Evolutionary conservation across 202 grass and related monocot species (phyloP).

Genomic region (Panicum virgatum): DNA sequence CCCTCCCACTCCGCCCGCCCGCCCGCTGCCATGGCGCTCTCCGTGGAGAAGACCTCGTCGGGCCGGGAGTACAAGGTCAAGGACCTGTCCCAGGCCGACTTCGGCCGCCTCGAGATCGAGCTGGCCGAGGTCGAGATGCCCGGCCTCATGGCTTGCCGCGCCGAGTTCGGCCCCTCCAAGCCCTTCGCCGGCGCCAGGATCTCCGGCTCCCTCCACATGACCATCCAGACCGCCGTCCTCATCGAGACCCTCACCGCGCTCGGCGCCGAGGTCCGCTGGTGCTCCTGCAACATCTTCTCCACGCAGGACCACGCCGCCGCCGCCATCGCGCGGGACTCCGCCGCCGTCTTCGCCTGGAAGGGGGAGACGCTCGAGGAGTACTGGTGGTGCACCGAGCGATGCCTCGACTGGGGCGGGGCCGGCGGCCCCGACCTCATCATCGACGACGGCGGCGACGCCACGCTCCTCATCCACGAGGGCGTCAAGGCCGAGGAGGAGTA

Average conservation of each 20-base stretch:
- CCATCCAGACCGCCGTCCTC: conserved; percentile 94
- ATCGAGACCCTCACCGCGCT: conserved; percentile 93
- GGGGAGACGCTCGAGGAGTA: conserved; percentile 97
- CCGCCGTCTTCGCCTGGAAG: conserved; percentile 93
- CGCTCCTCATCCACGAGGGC: conserved; percentile 87
- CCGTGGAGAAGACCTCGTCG: conserved; percentile 82
- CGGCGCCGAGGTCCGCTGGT: conserved; percentile 79
- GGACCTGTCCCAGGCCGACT: conserved; percentile 93
- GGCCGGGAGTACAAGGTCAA: conserved; percentile 95
- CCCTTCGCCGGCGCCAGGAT: conserved; percentile 80
- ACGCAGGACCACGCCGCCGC: conserved; percentile 96
- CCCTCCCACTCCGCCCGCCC: not conserved
- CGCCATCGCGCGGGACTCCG: conserved; percentile 86
- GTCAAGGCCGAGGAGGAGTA: conserved; percentile 92
- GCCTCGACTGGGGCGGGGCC: conserved; percentile 76
- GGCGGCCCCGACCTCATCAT: conserved; percentile 91
- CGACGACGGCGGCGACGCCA: conserved; percentile 88
- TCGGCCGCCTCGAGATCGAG: conserved; percentile 89
- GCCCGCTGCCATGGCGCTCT: conserved; percentile 61
- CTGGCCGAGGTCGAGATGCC: conserved; percentile 98
- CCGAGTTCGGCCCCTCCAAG: conserved; percentile 82
- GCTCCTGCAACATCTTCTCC: conserved; percentile 97
- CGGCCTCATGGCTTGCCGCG: conserved; percentile 79
- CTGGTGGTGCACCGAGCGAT: conserved; percentile 99
- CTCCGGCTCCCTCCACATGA: conserved; percentile 96